Base-by-base conservation (phyloP, 495 filamentous ascomycete genomes). In the Wilcoxina mikolae region DNA sequence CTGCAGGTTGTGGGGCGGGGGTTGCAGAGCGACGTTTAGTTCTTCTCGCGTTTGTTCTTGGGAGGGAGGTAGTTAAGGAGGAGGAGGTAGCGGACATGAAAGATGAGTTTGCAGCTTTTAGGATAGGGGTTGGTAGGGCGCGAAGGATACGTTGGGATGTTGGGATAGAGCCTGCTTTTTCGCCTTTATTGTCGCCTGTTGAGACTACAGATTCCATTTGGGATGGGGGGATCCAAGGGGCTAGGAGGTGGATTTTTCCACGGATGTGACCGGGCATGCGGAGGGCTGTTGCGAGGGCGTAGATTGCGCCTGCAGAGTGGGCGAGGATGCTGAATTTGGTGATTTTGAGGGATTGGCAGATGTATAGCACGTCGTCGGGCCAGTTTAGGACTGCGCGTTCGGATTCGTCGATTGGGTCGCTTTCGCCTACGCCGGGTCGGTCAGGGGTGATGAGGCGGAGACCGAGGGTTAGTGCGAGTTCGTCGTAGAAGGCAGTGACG, bases 211-310 rank as follows among this genome's bases (percentile, higher is more conserved):
- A 82, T 31, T 81, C 88, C 73, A 96, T 84, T 62, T 99, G 91
- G n/a, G 87, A 94, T 0, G 91, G 91, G 1, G 91, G 91, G 38
- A 99, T 96, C 93, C 91, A 99, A 0, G 91, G 91, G 1, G 91
- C 90, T 11, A 99, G 74, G 7, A 99, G 79, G 68, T 99, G 91
- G 23, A 99, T 90, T 28, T 86, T 84, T 24, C 93, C 90, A 15
- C 90, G 82, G 57, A 99, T 91, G 66, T 95, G 85, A 60, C 95
- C 87, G 15, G 93, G 90, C 74, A 99, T 91, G 42, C 91, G 83
- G 24, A 99, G 75, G 3, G 93, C 91, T 0, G 93, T 96, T 18
- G 91, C 93, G 24, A 99, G 79, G 24, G 91, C 93, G 63, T 99
- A 99, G 54, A 99, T 94, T 18, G 91, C 93, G 22, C 91, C 91